Evolutionary conservation across 2,329 filamentous ascomycete genomes (phyloP).

Genomic region (Penicillium sp.): DNA sequence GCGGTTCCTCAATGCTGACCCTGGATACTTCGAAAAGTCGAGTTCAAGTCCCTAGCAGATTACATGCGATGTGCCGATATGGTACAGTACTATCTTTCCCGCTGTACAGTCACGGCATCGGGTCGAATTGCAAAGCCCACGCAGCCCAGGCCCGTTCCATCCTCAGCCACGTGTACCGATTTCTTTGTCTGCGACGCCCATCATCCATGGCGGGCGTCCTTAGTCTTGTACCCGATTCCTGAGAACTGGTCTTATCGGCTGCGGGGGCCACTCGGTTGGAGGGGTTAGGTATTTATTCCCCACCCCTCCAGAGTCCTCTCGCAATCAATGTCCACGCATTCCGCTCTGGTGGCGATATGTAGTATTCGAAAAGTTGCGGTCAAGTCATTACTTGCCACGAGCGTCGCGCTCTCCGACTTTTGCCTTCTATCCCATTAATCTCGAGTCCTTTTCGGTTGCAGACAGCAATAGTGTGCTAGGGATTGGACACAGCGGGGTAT

Average conservation of each 20-base stretch:
- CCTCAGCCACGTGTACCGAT: constrained; percentile 15
- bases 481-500: constrained; percentile 3
- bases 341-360: constrained; percentile 10
- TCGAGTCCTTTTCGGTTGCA: too few relatives aligned
- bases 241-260: background rate
- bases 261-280: background rate
- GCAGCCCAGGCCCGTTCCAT: constrained; percentile 10
- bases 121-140: background rate
- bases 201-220: background rate
- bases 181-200: background rate
- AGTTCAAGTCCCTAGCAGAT: background rate
- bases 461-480: background rate
- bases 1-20: background rate
- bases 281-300: background rate
- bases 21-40: background rate
- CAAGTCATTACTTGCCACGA: constrained; percentile 15
- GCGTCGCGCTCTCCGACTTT: background rate
- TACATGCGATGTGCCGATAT: background rate
- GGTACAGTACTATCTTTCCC: background rate
- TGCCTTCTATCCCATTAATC: too few relatives aligned
- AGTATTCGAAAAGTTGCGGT: constrained; percentile 15
- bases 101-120: background rate
- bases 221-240: background rate
- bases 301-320: constrained; percentile 6
- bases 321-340: too few relatives aligned